Evolutionary conservation across 2,329 filamentous ascomycete species (phyloP).

Genomic region (Aspergillus brunneoviolaceus): DNA sequence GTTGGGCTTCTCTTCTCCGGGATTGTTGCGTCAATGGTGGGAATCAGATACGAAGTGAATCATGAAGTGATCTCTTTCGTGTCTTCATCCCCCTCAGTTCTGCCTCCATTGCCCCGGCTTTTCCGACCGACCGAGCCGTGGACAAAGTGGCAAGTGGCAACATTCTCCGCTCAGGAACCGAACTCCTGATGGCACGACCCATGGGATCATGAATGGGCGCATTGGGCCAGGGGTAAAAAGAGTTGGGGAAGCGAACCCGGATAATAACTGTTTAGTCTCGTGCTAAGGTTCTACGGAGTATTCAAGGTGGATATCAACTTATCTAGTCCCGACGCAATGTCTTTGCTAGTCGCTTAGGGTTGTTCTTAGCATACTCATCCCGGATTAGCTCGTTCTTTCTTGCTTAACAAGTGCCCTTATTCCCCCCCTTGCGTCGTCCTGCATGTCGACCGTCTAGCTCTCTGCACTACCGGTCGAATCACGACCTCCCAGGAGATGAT

Average conservation of each 20-base stretch:
- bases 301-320: not conserved
- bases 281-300: not conserved
- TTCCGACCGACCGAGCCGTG: not conserved
- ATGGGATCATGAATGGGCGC: constrained; percentile 6
- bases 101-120: too few species aligned
- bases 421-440: constrained; percentile 22
- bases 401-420: constrained; percentile 4
- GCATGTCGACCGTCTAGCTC: constrained; percentile 11
- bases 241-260: constrained; percentile 12
- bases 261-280: not conserved
- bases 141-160: not conserved
- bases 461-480: constrained; percentile 1
- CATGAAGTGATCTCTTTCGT: too few species aligned
- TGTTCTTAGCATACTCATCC: not conserved
- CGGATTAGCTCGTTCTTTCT: not conserved
- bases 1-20: not conserved
- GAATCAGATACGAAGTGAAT: not conserved
- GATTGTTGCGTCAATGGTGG: not conserved
- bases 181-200: not conserved
- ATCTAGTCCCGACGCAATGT: not conserved
- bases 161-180: constrained; percentile 1
- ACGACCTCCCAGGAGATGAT: constrained; percentile 15
- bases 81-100: too few species aligned
- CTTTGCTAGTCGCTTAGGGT: not conserved
- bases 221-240: constrained; percentile 14